Evolutionary conservation across 2,329 filamentous ascomycete species (phyloP).

Genomic region (Curvularia lunata): DNA sequence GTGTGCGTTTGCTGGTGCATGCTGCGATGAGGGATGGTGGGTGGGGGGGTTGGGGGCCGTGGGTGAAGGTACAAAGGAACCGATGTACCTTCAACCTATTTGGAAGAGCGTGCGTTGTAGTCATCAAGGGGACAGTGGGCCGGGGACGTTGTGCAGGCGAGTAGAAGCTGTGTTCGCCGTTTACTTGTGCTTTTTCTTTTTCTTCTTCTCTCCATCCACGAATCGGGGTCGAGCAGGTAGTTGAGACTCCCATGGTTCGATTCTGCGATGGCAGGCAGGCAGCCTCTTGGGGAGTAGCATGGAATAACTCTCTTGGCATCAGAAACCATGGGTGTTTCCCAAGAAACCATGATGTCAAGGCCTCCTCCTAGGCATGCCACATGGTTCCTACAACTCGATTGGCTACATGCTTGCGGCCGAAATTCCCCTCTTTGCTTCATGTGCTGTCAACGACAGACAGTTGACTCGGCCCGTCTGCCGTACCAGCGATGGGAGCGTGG

Average conservation of each 20-base stretch:
- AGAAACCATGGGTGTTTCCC: background rate
- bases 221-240: background rate
- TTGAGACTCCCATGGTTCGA: background rate
- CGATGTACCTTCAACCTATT: too few species aligned
- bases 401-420: background rate
- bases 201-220: background rate
- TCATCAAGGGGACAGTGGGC: too few species aligned
- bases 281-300: background rate
- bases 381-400: background rate
- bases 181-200: background rate
- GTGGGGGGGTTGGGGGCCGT: too few species aligned
- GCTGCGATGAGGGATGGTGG: too few species aligned
- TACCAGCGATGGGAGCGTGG: background rate
- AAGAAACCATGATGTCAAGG: background rate
- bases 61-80: too few species aligned
- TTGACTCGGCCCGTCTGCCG: background rate
- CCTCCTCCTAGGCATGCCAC: background rate
- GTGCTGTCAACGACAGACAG: background rate
- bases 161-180: too few species aligned
- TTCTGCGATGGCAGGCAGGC: background rate
- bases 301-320: background rate
- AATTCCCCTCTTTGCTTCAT: background rate
- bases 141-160: too few species aligned
- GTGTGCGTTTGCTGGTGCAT: too few species aligned
- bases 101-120: too few species aligned